phyloP scores from a whole-genome alignment of 1,284 basidiomycete genomes.

The Cerioporus squamosus region DNA sequence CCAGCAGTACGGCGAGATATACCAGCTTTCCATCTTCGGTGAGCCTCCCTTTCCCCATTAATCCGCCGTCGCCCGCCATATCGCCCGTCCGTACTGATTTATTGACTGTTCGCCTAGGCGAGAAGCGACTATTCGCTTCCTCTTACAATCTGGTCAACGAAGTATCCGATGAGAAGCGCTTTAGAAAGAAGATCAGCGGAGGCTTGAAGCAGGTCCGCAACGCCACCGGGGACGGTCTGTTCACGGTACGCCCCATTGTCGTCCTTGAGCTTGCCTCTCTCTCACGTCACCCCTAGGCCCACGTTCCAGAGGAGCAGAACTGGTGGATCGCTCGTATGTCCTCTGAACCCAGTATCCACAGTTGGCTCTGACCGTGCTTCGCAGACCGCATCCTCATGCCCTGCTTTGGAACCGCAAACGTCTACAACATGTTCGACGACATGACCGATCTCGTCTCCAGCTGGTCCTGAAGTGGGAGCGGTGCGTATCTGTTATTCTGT shows the following conservation, averaged over 20 bases:
- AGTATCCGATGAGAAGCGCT: constrained; percentile 49
- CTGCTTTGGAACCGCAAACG: constrained; percentile 50
- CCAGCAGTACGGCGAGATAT: constrained; percentile 51
- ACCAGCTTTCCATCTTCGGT: constrained; percentile 46
- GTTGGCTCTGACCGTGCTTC: too few species aligned
- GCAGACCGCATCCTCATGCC: constrained; percentile 56
- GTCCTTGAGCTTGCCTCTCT: background rate
- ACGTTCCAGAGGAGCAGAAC: constrained; percentile 45
- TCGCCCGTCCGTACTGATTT: too few species aligned
- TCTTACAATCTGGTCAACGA: constrained; percentile 45
- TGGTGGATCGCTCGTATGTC: constrained; percentile 51
- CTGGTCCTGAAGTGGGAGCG: constrained; percentile 51
- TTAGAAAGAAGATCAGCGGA: constrained; percentile 43
- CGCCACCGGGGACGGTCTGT: constrained; percentile 48
- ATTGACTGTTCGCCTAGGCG: constrained; percentile 3
- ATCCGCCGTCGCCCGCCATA: too few species aligned
- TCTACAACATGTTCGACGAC: constrained; percentile 51
- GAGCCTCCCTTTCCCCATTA: constrained; percentile 3
- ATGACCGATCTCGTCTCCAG: constrained; percentile 55
- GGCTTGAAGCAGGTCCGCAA: constrained; percentile 43
- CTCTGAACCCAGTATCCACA: background rate
- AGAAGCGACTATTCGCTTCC: constrained; percentile 36
- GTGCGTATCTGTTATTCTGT: constrained; percentile 21
- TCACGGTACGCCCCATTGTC: constrained; percentile 34
- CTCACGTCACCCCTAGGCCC: constrained; percentile 23